Evolutionary conservation across 2,329 filamentous ascomycete genomes (phyloP).

Genomic region (Bretziella fagacearum): DNA sequence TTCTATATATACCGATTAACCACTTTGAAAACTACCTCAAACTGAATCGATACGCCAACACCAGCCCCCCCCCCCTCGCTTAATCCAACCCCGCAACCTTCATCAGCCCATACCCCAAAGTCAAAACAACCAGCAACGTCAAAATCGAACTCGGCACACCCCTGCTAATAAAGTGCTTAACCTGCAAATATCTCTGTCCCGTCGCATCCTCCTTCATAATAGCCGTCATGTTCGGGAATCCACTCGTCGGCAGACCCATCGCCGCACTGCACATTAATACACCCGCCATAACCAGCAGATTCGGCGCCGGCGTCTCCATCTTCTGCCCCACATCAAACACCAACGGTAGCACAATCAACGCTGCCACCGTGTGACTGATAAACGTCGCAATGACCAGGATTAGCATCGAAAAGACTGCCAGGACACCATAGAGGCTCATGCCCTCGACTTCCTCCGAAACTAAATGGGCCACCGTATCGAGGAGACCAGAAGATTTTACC

Average conservation of each 20-base stretch:
- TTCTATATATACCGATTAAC: too few relatives aligned
- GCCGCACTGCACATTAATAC: conserved; percentile 93
- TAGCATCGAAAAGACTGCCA: conserved; percentile 68
- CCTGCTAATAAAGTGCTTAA: conserved; percentile 88
- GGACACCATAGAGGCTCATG: conserved; percentile 68
- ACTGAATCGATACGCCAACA: too few relatives aligned
- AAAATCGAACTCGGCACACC: conserved; percentile 77
- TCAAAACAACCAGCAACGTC: conserved; percentile 66
- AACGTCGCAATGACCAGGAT: conserved; percentile 93
- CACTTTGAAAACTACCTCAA: too few relatives aligned
- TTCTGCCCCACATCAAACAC: conserved; percentile 68
- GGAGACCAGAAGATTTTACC: conserved; percentile 78
- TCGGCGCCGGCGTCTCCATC: conserved; percentile 84
- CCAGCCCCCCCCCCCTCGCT: conserved; percentile 15
- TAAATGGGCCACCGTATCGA: conserved; percentile 67
- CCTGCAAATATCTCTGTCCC: conserved; percentile 76
- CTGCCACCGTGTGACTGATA: conserved; percentile 93
- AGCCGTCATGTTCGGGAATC: conserved; percentile 98
- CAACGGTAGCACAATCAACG: conserved; percentile 81
- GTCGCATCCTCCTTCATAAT: conserved; percentile 99
- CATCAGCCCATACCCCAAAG: conserved; percentile 85
- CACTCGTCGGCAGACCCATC: conserved; percentile 89
- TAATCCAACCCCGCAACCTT: conserved; percentile 46
- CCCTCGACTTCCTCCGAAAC: conserved; percentile 61
- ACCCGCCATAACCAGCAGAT: conserved; percentile 84